Percentiles rank a stretch among this genome's conserved stretches.
Conservation (phyloP, 2,329 filamentous ascomycete genomes). For the Penicillium sp. region DNA sequence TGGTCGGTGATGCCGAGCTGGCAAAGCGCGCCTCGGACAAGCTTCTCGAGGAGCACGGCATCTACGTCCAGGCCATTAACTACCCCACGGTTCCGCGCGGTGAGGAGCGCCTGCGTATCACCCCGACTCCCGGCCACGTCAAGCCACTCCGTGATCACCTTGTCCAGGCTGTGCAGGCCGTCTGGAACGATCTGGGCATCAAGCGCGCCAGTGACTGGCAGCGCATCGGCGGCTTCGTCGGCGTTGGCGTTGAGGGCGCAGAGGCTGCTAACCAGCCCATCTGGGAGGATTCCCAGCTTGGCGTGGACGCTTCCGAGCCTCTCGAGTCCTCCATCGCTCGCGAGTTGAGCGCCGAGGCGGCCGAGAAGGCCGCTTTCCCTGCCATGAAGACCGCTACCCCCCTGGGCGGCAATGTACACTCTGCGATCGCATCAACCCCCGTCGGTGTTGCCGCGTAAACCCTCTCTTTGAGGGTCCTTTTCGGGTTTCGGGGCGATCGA, state of each 20-base stretch:
- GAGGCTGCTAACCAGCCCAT: slow-evolving; percentile 67
- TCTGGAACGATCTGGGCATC: slow-evolving; percentile 86
- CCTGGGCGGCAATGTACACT: slow-evolving; percentile 22
- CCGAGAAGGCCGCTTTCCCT: slow-evolving; percentile 13
- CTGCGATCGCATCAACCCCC: slow-evolving; percentile 26
- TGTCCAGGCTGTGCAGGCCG: slow-evolving; percentile 77
- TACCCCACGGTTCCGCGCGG: slow-evolving; percentile 97
- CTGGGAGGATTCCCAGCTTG: slow-evolving; percentile 89
- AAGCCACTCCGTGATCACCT: slow-evolving; percentile 84
- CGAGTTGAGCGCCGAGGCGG: slow-evolving; percentile 32
- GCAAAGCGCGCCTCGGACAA: slow-evolving; percentile 92
- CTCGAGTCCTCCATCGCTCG: slow-evolving; percentile 60
- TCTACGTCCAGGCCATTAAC: slow-evolving; percentile 99
- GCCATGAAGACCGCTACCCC: slow-evolving; percentile 29
- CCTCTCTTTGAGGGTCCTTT: not conserved
- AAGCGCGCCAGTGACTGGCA: slow-evolving; percentile 95
- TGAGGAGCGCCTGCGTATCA: slow-evolving; percentile 95
- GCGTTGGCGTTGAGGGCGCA: slow-evolving; percentile 74
- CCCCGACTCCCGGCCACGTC: slow-evolving; percentile 88
- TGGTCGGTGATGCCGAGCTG: slow-evolving; percentile 91
- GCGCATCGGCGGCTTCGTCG: slow-evolving; percentile 87
- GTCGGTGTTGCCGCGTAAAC: slow-evolving; percentile 35
- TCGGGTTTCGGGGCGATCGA: slow-evolving; percentile 4
- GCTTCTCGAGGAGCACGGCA: slow-evolving; percentile 83
- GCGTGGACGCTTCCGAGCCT: slow-evolving; percentile 61